Base-by-base conservation (phyloP, 2,329 filamentous ascomycete genomes). In the Xylariaceae sp. region DNA sequence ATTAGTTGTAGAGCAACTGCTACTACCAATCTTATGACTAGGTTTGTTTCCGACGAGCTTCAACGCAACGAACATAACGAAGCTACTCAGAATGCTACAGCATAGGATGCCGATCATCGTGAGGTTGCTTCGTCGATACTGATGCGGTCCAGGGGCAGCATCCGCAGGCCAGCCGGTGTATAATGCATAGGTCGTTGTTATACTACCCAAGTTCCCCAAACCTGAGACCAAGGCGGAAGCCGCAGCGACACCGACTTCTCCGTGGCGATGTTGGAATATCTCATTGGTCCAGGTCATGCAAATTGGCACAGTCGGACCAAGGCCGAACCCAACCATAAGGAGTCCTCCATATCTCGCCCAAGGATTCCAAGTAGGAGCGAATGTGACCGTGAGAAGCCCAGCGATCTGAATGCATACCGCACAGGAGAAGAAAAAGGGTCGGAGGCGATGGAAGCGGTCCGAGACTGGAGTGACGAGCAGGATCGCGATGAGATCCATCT, bases 221-320 rank as follows among this genome's bases (percentile, higher is more conserved):
- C 92, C 92, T 0, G 90, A 95, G 0, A 96, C 92, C 10, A 96
- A 80, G 2, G 92, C 92, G 1, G 89, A 86, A 0, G 92, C 91
- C 14, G 92, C 89, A 3, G 92, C 92, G 6, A 96, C 91, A 52
- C 92, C 92, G 20, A 96, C 90, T 73, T 96, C 92, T 45, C 92
- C 91, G 69, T 96, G 92, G 12, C 92, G 88, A 29, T 84, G 83
- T 75, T 96, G 91, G 78, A 96, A 96, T 68, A 96, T 89, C 74
- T 96, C 90, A 60, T 87, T 90, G 29, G 90, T 91, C 92, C 92
- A 96, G 37, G 91, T 89, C 92, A 96, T 96, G 72, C 90, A 93
- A 68, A 93, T 93, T 10, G 92, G 92, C 1, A 96, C 91, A 0
- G 92, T 96, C 2, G 92, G 92, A 1, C 92, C 92, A 1, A 96